Percentiles rank a stretch among this genome's conserved stretches.
phyloP scores from a whole-genome alignment of 2,329 filamentous ascomycete genomes.

The Clathrospora elynae region DNA sequence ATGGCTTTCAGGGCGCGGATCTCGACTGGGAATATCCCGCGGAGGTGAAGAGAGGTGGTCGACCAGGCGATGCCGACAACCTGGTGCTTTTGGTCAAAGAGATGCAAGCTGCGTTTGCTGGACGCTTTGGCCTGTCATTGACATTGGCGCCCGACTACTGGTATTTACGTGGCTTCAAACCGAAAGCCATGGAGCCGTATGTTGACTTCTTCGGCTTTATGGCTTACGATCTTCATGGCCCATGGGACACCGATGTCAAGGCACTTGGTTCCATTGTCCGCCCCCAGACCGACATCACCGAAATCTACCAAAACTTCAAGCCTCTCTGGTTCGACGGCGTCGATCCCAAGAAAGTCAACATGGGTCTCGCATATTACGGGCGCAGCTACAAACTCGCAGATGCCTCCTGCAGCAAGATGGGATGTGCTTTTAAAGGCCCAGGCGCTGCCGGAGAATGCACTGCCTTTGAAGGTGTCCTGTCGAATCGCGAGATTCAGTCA shows the following conservation, averaged over 20 bases:
- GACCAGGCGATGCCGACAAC: constrained; percentile 38
- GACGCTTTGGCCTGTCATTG: constrained; percentile 31
- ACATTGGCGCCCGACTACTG: constrained; percentile 27
- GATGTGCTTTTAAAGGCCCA: constrained; percentile 8
- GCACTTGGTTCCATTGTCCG: constrained; percentile 16
- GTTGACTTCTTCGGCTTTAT: constrained; percentile 36
- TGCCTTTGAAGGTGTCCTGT: constrained; percentile 36
- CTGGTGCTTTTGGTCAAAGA: constrained; percentile 23
- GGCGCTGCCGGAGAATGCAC: constrained; percentile 26
- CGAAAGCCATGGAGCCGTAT: constrained; percentile 44
- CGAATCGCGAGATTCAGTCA: constrained; percentile 41
- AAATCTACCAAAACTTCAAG: constrained; percentile 49
- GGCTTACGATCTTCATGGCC: constrained; percentile 22
- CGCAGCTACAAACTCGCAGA: constrained; percentile 33
- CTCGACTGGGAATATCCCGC: constrained; percentile 53
- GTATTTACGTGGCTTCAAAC: constrained; percentile 39
- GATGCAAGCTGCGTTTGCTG: constrained; percentile 17
- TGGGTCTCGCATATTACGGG: constrained; percentile 56
- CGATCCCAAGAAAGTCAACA: constrained; percentile 46
- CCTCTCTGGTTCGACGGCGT: constrained; percentile 55
- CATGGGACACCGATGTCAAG: constrained; percentile 40
- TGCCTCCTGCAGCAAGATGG: constrained; percentile 9
- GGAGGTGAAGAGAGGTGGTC: constrained; percentile 44
- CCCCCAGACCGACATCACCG: constrained; percentile 53
- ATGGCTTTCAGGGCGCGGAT: constrained; percentile 53